These are phyloP conservation scores for Penicillium sclerotigenum DNA, from an alignment of 2,329 filamentous ascomycete species.

Conservation along the genomic window DNA sequence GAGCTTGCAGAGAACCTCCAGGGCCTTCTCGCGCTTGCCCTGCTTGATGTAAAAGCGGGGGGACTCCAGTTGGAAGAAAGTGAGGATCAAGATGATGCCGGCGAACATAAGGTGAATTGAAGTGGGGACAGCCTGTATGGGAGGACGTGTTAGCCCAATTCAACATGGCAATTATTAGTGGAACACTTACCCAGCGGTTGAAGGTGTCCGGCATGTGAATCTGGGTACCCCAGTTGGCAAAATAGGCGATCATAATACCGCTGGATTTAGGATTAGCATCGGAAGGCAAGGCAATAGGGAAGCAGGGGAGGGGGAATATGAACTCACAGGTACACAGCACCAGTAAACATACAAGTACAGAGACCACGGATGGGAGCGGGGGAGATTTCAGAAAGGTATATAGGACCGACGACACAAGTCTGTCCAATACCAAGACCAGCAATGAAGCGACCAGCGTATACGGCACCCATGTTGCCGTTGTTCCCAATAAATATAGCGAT, in stretches of 20 bases:
- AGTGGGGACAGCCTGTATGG: constrained; percentile 55
- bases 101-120: constrained; percentile 68
- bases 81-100: constrained; percentile 63
- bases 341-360: constrained; percentile 64
- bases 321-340: constrained; percentile 59
- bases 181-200: constrained; percentile 7
- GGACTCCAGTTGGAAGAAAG: constrained; percentile 63
- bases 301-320: not conserved
- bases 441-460: constrained; percentile 66
- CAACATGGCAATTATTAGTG: too few species aligned
- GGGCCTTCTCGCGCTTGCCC: constrained; percentile 50
- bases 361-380: constrained; percentile 69
- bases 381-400: constrained; percentile 22
- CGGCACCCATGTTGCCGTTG: constrained; percentile 54
- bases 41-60: constrained; percentile 65
- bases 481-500: constrained; percentile 58
- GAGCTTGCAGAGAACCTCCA: constrained; percentile 3
- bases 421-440: constrained; percentile 65
- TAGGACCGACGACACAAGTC: constrained; percentile 58
- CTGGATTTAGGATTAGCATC: not conserved
- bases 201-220: constrained; percentile 40
- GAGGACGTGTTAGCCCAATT: not conserved
- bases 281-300: not conserved
- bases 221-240: constrained; percentile 60
- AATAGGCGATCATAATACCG: constrained; percentile 72